These are phyloP conservation scores for Fusarium graminum DNA, from an alignment of 2,329 filamentous ascomycete species.

Conservation along the genomic window DNA sequence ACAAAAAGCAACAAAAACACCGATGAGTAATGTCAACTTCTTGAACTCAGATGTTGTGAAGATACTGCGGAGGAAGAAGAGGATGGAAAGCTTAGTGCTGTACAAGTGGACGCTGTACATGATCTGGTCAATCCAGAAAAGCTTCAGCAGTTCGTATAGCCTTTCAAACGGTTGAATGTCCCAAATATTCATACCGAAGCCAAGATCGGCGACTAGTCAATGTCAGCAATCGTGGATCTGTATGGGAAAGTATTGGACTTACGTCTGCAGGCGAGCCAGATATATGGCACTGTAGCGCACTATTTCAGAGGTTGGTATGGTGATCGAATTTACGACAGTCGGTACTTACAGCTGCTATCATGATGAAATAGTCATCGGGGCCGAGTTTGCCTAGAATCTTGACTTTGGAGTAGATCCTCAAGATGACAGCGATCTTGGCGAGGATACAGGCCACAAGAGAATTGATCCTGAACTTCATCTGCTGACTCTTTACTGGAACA, in stretches of 20 bases:
- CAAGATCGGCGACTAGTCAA: slow-evolving; percentile 30
- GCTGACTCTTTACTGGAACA: slow-evolving; percentile 31
- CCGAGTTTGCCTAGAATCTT: slow-evolving; percentile 31
- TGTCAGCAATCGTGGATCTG: slow-evolving; percentile 1
- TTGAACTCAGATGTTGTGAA: slow-evolving; percentile 29
- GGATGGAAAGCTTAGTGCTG: slow-evolving; percentile 40
- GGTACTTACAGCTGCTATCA: slow-evolving; percentile 31
- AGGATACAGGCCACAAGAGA: slow-evolving; percentile 30
- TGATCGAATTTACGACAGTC: fast-evolving
- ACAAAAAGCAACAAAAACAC: slow-evolving; percentile 23
- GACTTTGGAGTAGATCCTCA: slow-evolving; percentile 32
- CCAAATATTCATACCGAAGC: slow-evolving; percentile 39
- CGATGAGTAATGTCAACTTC: slow-evolving; percentile 20
- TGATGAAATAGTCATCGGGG: slow-evolving; percentile 31
- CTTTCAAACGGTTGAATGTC: slow-evolving; percentile 30
- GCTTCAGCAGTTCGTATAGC: slow-evolving; percentile 32
- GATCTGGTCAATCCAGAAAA: slow-evolving; percentile 44
- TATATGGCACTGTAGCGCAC: slow-evolving; percentile 36
- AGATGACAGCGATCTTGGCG: slow-evolving; percentile 26
- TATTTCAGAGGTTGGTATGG: not conserved
- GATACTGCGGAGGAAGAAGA: slow-evolving; percentile 34
- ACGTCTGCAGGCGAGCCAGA: slow-evolving; percentile 32
- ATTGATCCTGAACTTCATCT: slow-evolving; percentile 34
- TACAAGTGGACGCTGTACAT: slow-evolving; percentile 42
- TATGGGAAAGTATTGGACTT: not conserved